These are phyloP conservation scores for Xylaria digitata DNA, from an alignment of 2,329 filamentous ascomycete genomes.

Conservation along the genomic window DNA sequence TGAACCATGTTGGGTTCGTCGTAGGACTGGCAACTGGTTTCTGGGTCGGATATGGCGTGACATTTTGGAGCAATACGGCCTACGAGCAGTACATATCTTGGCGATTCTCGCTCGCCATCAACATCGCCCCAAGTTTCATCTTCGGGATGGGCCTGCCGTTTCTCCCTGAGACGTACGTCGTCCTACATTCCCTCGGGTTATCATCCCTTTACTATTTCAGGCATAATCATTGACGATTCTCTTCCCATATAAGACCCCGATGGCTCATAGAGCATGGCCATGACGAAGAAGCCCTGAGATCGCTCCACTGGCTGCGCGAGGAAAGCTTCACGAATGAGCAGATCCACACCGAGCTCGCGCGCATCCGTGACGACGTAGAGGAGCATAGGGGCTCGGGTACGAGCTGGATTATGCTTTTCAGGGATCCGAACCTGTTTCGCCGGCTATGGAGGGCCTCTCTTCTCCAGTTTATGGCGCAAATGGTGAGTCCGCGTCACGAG, in stretches of 20 bases:
- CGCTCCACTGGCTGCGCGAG: conserved; percentile 62
- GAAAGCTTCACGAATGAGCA: conserved; percentile 53
- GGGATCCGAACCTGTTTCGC: conserved; percentile 59
- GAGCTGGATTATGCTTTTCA: conserved; percentile 62
- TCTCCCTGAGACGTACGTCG: conserved; percentile 63
- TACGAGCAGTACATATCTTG: conserved; percentile 62
- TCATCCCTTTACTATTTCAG: background rate
- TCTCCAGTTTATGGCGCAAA: conserved; percentile 69
- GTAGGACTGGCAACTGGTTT: conserved; percentile 65
- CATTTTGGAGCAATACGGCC: conserved; percentile 60
- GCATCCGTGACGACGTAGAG: conserved; percentile 59
- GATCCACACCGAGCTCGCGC: conserved; percentile 57
- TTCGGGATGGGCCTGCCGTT: conserved; percentile 64
- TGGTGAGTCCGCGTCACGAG: conserved; percentile 45
- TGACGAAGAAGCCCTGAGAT: conserved; percentile 55
- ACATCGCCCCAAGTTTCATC: conserved; percentile 62
- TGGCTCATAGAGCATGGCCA: conserved; percentile 67
- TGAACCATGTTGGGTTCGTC: conserved; percentile 70
- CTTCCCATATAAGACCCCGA: conserved; percentile 57
- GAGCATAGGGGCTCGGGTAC: conserved; percentile 52
- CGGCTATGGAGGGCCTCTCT: conserved; percentile 67
- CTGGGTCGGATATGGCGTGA: conserved; percentile 68
- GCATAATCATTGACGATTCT: background rate
- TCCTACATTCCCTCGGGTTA: background rate
- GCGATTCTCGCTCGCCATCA: conserved; percentile 63